Evolutionary conservation across 495 filamentous ascomycete species (phyloP).

Genomic region (Neohortaea acidophila): DNA sequence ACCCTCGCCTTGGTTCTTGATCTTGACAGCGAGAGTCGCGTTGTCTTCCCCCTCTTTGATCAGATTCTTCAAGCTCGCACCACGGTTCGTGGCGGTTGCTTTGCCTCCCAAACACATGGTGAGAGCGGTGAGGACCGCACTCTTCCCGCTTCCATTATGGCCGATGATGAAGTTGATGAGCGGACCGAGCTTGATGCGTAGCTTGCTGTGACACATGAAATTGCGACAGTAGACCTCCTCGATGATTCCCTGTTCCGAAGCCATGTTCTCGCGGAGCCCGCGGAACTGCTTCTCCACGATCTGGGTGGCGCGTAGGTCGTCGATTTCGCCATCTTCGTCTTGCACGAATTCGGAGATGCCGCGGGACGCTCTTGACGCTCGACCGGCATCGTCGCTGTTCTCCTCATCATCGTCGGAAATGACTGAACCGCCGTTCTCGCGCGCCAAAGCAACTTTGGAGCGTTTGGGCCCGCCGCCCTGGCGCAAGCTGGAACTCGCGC

Average conservation of each 20-base stretch:
- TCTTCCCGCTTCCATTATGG: conserved; percentile 98
- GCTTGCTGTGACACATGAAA: conserved; percentile 83
- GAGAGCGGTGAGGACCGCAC: conserved; percentile 85
- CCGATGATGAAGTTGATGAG: conserved; percentile 96
- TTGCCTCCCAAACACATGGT: conserved; percentile 90
- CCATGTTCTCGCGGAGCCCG: conserved; percentile 46
- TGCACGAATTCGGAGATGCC: conserved; percentile 9
- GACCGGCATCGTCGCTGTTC: not conserved
- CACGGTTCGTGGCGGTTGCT: conserved; percentile 86
- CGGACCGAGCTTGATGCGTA: conserved; percentile 70
- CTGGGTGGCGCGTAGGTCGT: conserved; percentile 59
- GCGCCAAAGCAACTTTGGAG: conserved; percentile 8
- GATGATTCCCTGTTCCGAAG: conserved; percentile 72
- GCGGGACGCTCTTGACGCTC: not conserved
- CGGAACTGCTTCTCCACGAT: conserved; percentile 43
- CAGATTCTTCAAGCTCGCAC: conserved; percentile 78
- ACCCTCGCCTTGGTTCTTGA: conserved; percentile 77
- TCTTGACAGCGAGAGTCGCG: conserved; percentile 51
- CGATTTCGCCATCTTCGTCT: conserved; percentile 36
- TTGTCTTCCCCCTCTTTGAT: conserved; percentile 79
- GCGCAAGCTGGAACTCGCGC: conserved; percentile 31
- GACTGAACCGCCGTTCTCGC: conserved; percentile 11
- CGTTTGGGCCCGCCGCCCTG: conserved; percentile 26
- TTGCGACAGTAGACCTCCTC: conserved; percentile 73
- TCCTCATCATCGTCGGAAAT: conserved; percentile 15